A percentile compares a stretch with the other conserved stretches of the same genome.
Conservation (phyloP, 352 stramenopile genomes). For the Phytophthora meadii region DNA sequence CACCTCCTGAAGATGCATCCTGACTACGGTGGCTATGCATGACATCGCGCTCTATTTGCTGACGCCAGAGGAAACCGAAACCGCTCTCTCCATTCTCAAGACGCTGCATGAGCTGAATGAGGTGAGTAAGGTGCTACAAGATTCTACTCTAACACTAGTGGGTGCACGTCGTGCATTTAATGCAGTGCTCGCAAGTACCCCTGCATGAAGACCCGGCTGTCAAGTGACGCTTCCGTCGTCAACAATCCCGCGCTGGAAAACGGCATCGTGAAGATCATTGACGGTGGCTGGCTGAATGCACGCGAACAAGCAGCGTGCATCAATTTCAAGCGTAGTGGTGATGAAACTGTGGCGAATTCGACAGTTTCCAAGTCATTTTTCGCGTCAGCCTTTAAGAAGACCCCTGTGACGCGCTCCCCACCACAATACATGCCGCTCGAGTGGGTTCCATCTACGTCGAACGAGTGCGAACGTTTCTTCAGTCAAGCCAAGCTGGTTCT, state of each 20-base stretch:
- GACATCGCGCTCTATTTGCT: neutral
- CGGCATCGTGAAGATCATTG: neutral
- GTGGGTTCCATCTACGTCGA: constrained; percentile 1
- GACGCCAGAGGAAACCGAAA: neutral
- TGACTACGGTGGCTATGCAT: neutral
- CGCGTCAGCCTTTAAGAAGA: neutral
- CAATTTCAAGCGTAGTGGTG: neutral
- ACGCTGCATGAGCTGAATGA: neutral
- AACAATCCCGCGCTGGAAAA: neutral
- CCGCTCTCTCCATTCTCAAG: neutral
- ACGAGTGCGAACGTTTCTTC: neutral
- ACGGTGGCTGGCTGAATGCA: neutral
- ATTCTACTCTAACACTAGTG: neutral
- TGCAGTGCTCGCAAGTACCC: neutral
- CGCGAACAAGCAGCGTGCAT: neutral
- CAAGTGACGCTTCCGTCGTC: too few relatives aligned
- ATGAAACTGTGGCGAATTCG: neutral
- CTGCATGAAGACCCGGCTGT: neutral
- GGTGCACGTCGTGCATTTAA: neutral
- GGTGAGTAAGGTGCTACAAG: neutral
- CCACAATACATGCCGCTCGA: neutral
- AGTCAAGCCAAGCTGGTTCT: neutral
- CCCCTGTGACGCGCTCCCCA: neutral
- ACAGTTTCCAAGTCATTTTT: neutral
- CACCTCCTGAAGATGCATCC: too few relatives aligned